Evolutionary conservation across 768 basidiomycete species (phyloP), one percentile per base, ranked within the genome.

Genomic region (Galerina sulciceps): DNA sequence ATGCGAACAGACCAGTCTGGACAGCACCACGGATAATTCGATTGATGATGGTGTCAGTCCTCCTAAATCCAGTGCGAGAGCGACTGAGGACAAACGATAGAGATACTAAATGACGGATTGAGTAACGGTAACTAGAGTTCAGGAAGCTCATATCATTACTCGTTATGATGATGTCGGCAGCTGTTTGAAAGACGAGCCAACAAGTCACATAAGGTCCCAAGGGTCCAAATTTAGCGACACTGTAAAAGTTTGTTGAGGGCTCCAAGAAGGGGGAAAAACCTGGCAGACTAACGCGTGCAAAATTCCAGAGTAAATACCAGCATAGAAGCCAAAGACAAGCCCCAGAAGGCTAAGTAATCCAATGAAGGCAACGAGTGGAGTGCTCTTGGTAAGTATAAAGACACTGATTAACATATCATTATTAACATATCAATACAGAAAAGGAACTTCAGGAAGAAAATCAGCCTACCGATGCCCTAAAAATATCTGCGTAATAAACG

Each of bases 11-110:
- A 40, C 84, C 83, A 3, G 84, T 85, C 59, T 84, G 82, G 34
- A 85, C 68, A 10, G 83, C 82, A 23, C 83, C 83, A 53, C 81
- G 80, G 59, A 85, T 84, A 3, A 85, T 72, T 35, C 80, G 78
- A 56, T 82, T 81, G 62, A 84, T 79, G 54, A 84, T 74, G 0
- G 75, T 80, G 60, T 86, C 82, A 4, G 80, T 85, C 61, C 71
- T 78, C 14, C 71, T 72, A 68, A 84, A 81, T 15, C 85, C 84
- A 14, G 84, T 85, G 53, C 79, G 74, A 5, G 77, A 77, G 47
- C 76, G 76, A 58, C 65, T 60, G 46, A 82, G 71, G 23, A 79
- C 67, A 48, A 57, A 65, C 15, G 57, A 62, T 20, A 73, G 57
- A 51, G 66, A 52, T 11, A 44, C 73, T 75, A 53, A 11, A 55